phyloP scores from a whole-genome alignment of 179 eudicot genomes.

The Drosera spatulata region DNA sequence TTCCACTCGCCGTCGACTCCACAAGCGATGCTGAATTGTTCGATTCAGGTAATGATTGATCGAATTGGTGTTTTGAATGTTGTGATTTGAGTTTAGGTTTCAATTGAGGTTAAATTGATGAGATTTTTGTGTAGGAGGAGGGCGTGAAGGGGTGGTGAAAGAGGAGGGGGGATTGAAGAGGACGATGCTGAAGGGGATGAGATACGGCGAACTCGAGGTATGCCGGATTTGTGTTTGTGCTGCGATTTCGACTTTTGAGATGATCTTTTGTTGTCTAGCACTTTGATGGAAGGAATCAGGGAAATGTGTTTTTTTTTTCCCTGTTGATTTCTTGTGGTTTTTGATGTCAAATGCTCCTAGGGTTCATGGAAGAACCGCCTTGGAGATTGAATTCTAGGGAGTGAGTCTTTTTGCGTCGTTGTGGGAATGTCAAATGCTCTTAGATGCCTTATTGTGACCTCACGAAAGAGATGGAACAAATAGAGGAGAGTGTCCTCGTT shows the following conservation, averaged over 20 bases:
- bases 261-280: neutral
- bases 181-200: neutral
- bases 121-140: constrained; percentile 3
- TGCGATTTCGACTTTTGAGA: neutral
- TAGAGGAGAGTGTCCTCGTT: neutral
- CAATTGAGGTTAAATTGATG: constrained; percentile 7
- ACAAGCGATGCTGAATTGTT: neutral
- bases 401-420: too few species aligned
- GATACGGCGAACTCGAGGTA: constrained; percentile 49
- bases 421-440: too few species aligned
- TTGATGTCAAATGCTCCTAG: too few species aligned
- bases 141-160: constrained; percentile 28
- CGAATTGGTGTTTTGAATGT: neutral
- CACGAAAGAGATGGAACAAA: too few species aligned
- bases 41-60: neutral
- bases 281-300: neutral
- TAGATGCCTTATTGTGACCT: too few species aligned
- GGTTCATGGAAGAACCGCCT: too few species aligned
- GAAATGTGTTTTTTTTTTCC: neutral
- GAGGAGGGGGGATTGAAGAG: constrained; percentile 19
- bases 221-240: neutral
- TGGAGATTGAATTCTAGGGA: too few species aligned
- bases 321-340: too few species aligned
- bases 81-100: neutral
- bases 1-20: constrained; percentile 1